A percentile compares a stretch with the other conserved stretches of the same genome.
Conservation (phyloP, 805 yeast genomes). For the Teunomyces pallodes region DNA sequence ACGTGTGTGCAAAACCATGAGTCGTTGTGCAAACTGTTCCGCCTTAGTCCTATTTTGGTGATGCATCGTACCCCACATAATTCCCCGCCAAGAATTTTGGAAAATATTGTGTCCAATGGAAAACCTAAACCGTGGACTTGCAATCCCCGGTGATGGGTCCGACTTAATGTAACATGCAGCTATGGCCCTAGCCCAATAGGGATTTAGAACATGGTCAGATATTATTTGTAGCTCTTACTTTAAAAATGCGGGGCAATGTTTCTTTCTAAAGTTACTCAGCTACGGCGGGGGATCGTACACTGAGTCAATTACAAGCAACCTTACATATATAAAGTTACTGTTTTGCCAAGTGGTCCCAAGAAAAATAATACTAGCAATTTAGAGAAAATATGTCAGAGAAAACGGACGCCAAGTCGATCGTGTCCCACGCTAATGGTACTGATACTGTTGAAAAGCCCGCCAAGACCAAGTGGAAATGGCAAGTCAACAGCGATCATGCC, state of each 20-base stretch:
- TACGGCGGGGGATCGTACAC: no score
- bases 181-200: not conserved
- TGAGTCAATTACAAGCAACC: not conserved
- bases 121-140: not conserved
- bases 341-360: not conserved
- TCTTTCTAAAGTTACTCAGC: not conserved
- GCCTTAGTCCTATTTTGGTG: no score
- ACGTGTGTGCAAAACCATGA: no score
- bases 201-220: not conserved
- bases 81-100: not conserved
- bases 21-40: no score
- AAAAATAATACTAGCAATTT: not conserved
- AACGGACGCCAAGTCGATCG: not conserved
- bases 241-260: not conserved
- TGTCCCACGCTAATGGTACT: not conserved
- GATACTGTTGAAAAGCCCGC: not conserved
- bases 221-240: not conserved
- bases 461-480: conserved; percentile 15
- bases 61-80: not conserved
- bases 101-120: not conserved
- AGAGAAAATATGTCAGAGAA: not conserved
- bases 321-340: not conserved
- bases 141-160: not conserved
- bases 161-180: not conserved
- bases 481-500: conserved; percentile 14